Base-by-base conservation (phyloP, 352 stramenopile species). In the Globisporangium parvum region DNA sequence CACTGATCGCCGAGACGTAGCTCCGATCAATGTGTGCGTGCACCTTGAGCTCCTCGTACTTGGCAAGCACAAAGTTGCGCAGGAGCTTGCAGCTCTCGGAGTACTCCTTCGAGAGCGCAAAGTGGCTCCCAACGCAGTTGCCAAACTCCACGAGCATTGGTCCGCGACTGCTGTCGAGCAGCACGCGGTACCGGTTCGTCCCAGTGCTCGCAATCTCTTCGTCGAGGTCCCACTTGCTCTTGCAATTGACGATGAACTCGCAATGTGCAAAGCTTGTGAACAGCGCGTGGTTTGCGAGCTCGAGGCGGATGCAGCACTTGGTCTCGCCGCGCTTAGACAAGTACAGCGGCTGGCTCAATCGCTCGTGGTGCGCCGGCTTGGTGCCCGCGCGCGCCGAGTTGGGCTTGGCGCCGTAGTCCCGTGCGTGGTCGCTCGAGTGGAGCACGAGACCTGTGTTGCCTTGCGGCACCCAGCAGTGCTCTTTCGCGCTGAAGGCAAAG, bases 101-200 rank as follows among this genome's bases (percentile, higher is more conserved):
- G 47, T 93, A 88, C 49, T 87, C 78, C 6, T 50, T 60, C 9
- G 53, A 51, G 20, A 92, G 56, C 44, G 63, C 49, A 47, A 93
- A 93, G 68, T 93, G 84, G 0, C 68, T 60, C 10, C 84, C 82
- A 0, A 91, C 54, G 51, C 77, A 80, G 59, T 93, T 91, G 62
- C 84, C 78, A 66, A 91, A 93, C 56, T 91, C 84, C 6, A 91
- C 54, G n/a, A 93, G 47, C 74, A 92, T 80, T 0, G 84, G 84
- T 0, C 84, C 84, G 0, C 81, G 75, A 55, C 51, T 75, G 50
- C 80, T 92, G 60, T 93, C 84, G 18, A 90, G 60, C 10, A 92
- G 68, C n/a, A 93, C 81, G n/a, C 62, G 65, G 57, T 90, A 91
- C 54, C 75, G 76, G 63, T 93, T 93, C 31, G 62, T 69, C 18